Base-by-base conservation (phyloP, 129 eudicot genomes). In the Saposhnikovia divaricata region DNA sequence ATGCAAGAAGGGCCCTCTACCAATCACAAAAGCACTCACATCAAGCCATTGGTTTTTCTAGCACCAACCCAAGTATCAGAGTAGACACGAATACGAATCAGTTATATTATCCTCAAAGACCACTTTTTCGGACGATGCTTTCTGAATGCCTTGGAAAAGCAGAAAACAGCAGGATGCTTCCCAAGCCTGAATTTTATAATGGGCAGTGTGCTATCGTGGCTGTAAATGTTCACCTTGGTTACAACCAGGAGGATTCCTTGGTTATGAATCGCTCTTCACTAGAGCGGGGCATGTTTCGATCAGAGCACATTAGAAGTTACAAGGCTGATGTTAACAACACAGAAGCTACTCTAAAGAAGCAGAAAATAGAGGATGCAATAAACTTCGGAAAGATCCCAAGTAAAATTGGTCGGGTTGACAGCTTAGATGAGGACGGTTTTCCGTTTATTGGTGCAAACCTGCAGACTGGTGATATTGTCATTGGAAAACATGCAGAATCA, bases 201-300 rank as follows among this genome's bases (percentile, higher is more conserved):
- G 98, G 97, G 2, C 97, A 95, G 79, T 88, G 93, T 86, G 98
- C 96, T 50, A 92, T 95, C 40, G 97, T 95, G 19, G 97, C 97
- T 14, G 97, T 95, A 2, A 95, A 95, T 84, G 85, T 87, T 14
- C 98, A 95, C 84, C 89, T 90, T 14, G 93, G 98, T 37, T 92
- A 84, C 82, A 95, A 95, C 82, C 98, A 95, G 83, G 98, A 92
- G 77, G 98, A 92, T 83, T 95, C 96, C 3, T 46, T 95, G 77
- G 97, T 95, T 23, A 95, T 95, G 97, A 95, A 92, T 69, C 90
- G 96, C 55, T 88, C 96, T 63, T 90, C 98, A 11, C 16, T 95
- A 74, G 97, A 95, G 74, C 98, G 97, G 57, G 97, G 97, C 6
- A 89, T 95, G 97, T 95, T 95, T 81, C 83, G 98, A 42, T 77